Evolutionary conservation across 2,329 filamentous ascomycete genomes (phyloP).

Genomic region (Fusarium sp.): DNA sequence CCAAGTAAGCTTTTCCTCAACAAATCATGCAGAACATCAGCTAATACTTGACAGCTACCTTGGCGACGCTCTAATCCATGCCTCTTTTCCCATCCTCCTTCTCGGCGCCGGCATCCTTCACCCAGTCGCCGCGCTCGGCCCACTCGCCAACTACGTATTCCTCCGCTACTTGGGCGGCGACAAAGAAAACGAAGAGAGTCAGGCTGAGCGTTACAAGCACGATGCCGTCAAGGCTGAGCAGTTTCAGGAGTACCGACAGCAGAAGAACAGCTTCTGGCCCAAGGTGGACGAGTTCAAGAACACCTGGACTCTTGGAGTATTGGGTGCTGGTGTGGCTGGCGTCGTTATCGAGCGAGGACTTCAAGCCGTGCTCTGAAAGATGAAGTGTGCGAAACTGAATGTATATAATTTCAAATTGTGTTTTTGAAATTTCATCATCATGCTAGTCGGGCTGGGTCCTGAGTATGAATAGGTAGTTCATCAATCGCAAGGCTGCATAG

Average conservation of each 20-base stretch:
- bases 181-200: slow-evolving; percentile 11
- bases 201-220: slow-evolving; percentile 11
- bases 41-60: slow-evolving; percentile 1
- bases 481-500: slow-evolving; percentile 31
- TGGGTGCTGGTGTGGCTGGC: neutral
- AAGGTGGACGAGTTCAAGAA: slow-evolving; percentile 3
- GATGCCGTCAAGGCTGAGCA: slow-evolving; percentile 1
- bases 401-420: no score
- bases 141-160: slow-evolving; percentile 18
- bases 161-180: slow-evolving; percentile 13
- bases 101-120: slow-evolving; percentile 7
- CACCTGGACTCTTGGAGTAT: slow-evolving; percentile 3
- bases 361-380: neutral
- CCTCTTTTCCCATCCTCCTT: slow-evolving; percentile 15
- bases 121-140: neutral
- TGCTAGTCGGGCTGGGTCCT: no score
- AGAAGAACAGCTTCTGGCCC: slow-evolving; percentile 27
- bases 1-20: slow-evolving; percentile 2
- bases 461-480: no score
- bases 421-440: no score
- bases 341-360: slow-evolving; percentile 9
- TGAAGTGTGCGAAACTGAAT: neutral
- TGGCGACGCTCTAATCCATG: slow-evolving; percentile 7
- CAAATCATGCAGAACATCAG: accelerated
- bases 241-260: neutral